Percentiles rank a stretch among this genome's conserved stretches.
Evolutionary conservation across 2,329 filamentous ascomycete species (phyloP).

Genomic region (Lachnellula cervina): DNA sequence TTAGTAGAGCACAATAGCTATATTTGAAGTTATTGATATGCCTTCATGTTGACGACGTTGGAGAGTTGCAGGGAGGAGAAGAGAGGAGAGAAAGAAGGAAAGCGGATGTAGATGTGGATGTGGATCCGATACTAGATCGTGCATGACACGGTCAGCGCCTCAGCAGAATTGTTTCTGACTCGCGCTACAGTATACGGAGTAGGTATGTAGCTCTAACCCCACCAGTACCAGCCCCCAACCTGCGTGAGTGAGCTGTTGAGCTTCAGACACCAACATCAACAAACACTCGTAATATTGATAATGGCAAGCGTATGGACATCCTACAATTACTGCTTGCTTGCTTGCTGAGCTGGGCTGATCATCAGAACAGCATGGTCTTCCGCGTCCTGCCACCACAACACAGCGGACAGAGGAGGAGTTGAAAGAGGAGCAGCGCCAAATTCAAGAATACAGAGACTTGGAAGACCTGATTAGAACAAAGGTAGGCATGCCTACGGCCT

Average conservation of each 20-base stretch:
- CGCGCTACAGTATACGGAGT: conserved; percentile 4
- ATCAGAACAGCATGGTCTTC: conserved; percentile 69
- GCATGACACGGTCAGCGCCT: conserved; percentile 10
- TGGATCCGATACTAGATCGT: background rate
- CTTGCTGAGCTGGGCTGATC: conserved; percentile 25
- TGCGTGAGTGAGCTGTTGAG: background rate
- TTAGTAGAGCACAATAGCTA: conserved; percentile 12
- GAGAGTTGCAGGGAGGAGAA: conserved; percentile 8
- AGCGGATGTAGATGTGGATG: background rate
- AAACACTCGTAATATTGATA: conserved; percentile 9
- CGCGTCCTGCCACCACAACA: conserved; percentile 56
- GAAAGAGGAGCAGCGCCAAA: conserved; percentile 68
- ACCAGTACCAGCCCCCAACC: no score
- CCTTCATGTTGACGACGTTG: conserved; percentile 9
- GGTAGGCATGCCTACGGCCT: conserved; percentile 40
- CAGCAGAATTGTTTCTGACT: conserved; percentile 20
- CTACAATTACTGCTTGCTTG: conserved; percentile 3
- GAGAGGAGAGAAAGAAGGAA: conserved; percentile 4
- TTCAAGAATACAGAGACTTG: conserved; percentile 68
- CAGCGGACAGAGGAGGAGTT: conserved; percentile 65
- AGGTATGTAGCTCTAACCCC: no score
- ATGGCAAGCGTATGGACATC: conserved; percentile 35
- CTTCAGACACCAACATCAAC: background rate
- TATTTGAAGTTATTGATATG: conserved; percentile 17
- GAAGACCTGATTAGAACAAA: conserved; percentile 64